A percentile compares a stretch with the other conserved stretches of the same genome.
Evolutionary conservation across 2,329 filamentous ascomycete species (phyloP).

Genomic region (Monosporascus sp.): DNA sequence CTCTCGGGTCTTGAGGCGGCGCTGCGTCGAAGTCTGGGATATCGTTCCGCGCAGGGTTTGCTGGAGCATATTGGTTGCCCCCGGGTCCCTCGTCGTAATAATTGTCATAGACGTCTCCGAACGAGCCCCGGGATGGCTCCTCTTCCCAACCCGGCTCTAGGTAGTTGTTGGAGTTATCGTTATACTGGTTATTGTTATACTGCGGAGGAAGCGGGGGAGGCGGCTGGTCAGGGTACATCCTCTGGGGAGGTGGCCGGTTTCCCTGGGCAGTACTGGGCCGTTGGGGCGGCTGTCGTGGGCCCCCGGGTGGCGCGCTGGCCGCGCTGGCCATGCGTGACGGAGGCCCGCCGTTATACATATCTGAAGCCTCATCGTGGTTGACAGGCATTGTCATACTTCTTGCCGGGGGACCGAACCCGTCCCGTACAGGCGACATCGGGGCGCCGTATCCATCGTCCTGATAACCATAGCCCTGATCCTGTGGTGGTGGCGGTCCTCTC

Average conservation of each 20-base stretch:
- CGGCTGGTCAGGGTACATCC: constrained; percentile 44
- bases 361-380: constrained; percentile 35
- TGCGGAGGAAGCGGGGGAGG: constrained; percentile 27
- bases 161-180: too few species aligned
- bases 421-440: constrained; percentile 30
- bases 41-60: constrained; percentile 24
- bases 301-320: constrained; percentile 44
- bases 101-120: constrained; percentile 50
- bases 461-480: constrained; percentile 31
- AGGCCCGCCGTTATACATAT: constrained; percentile 30
- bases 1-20: constrained; percentile 27
- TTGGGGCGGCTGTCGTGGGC: constrained; percentile 40
- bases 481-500: constrained; percentile 28
- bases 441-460: constrained; percentile 32
- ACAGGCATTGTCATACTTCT: constrained; percentile 60
- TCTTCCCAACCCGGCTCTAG: constrained; percentile 32
- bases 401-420: constrained; percentile 46
- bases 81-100: constrained; percentile 42
- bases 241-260: constrained; percentile 47
- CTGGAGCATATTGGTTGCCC: constrained; percentile 26
- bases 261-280: constrained; percentile 53
- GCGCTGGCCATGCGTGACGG: constrained; percentile 38
- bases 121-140: constrained; percentile 32
- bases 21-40: constrained; percentile 42
- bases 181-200: too few species aligned